Evolutionary conservation across 1,284 basidiomycete species (phyloP).

Genomic region (Ustilago bromivora): DNA sequence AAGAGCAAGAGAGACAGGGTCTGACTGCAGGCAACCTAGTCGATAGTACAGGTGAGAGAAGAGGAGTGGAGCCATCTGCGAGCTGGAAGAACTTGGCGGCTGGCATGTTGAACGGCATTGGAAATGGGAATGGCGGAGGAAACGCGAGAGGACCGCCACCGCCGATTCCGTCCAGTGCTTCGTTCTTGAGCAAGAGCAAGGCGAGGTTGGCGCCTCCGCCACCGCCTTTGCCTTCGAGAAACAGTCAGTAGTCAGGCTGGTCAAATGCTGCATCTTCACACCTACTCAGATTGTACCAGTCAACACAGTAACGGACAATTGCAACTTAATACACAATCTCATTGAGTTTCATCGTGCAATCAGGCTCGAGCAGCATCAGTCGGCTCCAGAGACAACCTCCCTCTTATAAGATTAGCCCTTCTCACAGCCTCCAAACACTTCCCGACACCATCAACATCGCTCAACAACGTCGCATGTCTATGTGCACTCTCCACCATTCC

Average conservation of each 20-base stretch:
- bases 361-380: neutral
- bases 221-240: conserved; percentile 32
- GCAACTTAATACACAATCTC: neutral
- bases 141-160: conserved; percentile 32
- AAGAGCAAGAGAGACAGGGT: conserved; percentile 31
- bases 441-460: conserved; percentile 53
- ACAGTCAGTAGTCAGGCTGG: conserved; percentile 15
- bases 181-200: conserved; percentile 35
- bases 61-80: neutral
- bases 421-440: conserved; percentile 42
- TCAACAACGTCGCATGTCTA: conserved; percentile 62
- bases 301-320: conserved; percentile 14
- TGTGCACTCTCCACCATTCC: conserved; percentile 60
- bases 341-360: neutral
- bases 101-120: conserved; percentile 8
- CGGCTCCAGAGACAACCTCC: neutral
- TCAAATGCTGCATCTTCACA: neutral
- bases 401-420: conserved; percentile 31
- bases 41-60: conserved; percentile 12
- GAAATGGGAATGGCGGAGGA: neutral
- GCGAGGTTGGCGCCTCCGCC: conserved; percentile 32
- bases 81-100: conserved; percentile 8
- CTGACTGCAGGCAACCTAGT: conserved; percentile 13
- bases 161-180: conserved; percentile 37
- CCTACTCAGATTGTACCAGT: neutral